Conservation (phyloP, 441 rosid genomes). For the Brassica hybrid region DNA sequence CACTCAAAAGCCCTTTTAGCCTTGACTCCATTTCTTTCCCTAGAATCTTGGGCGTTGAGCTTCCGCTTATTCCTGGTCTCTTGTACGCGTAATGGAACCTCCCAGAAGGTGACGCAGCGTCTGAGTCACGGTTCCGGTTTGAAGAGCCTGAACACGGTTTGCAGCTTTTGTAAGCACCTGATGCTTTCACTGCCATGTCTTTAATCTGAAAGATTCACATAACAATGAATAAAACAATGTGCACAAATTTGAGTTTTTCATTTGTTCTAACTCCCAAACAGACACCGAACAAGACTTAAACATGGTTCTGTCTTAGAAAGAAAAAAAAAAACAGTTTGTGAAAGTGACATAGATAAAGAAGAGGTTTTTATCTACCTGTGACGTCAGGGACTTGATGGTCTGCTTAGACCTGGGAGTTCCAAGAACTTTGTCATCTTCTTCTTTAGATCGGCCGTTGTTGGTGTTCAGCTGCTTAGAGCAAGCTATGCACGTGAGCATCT, state of each 20-base stretch:
- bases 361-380: conserved; percentile 55
- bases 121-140: too few species aligned
- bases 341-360: conserved; percentile 15
- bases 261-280: conserved; percentile 15
- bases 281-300: conserved; percentile 32
- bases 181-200: conserved; percentile 91
- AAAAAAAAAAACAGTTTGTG: neutral
- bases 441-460: conserved; percentile 60
- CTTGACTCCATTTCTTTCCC: conserved; percentile 84
- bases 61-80: conserved; percentile 65
- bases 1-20: conserved; percentile 78
- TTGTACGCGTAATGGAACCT: too few species aligned
- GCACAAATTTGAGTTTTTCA: neutral
- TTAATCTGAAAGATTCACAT: conserved; percentile 59
- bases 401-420: conserved; percentile 79
- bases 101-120: too few species aligned
- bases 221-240: neutral
- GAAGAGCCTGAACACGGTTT: too few species aligned
- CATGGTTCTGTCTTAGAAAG: neutral
- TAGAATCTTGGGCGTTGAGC: conserved; percentile 64
- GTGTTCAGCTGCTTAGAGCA: conserved; percentile 69
- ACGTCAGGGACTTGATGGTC: conserved; percentile 67
- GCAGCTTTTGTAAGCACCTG: too few species aligned
- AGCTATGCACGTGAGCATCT: conserved; percentile 83
- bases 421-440: conserved; percentile 45